Conservation (phyloP, 768 basidiomycete species). For the Pleurotus djamor region DNA sequence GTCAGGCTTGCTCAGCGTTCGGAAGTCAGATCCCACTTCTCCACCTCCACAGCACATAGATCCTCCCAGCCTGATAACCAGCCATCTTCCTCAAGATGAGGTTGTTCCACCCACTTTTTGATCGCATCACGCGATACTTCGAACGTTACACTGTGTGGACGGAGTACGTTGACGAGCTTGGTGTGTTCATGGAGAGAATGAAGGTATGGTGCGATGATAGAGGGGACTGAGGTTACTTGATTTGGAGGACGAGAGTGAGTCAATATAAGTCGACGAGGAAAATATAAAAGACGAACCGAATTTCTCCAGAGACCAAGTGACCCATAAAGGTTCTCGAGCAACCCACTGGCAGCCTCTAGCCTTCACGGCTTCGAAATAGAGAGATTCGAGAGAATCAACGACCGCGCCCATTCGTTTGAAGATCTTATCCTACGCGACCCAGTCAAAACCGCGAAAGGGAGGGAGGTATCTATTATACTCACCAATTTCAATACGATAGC, state of each 20-base stretch:
- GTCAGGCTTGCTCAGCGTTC: too few species aligned
- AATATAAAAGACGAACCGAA: constrained; percentile 47
- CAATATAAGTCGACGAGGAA: too few species aligned
- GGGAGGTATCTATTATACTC: constrained; percentile 26
- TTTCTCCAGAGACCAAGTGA: constrained; percentile 78
- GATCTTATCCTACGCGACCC: constrained; percentile 55
- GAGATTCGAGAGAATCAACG: constrained; percentile 61
- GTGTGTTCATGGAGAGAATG: constrained; percentile 58
- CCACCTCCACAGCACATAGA: constrained; percentile 73
- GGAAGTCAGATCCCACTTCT: constrained; percentile 57
- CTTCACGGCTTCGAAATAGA: constrained; percentile 69
- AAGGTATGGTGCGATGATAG: constrained; percentile 62
- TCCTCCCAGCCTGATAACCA: constrained; percentile 81
- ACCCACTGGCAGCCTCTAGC: constrained; percentile 73
- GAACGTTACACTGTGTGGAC: constrained; percentile 67
- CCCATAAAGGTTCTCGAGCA: constrained; percentile 71
- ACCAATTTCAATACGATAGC: constrained; percentile 65
- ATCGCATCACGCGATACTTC: constrained; percentile 65
- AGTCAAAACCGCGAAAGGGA: background rate
- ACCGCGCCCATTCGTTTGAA: constrained; percentile 63
- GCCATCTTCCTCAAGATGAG: constrained; percentile 60
- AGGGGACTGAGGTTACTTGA: constrained; percentile 65
- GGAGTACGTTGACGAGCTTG: constrained; percentile 54
- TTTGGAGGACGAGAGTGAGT: too few species aligned
- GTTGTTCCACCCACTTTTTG: constrained; percentile 67